These are phyloP conservation scores for Aureobasidium sp. DNA, from an alignment of 2,329 filamentous ascomycete species.

Conservation along the genomic window DNA sequence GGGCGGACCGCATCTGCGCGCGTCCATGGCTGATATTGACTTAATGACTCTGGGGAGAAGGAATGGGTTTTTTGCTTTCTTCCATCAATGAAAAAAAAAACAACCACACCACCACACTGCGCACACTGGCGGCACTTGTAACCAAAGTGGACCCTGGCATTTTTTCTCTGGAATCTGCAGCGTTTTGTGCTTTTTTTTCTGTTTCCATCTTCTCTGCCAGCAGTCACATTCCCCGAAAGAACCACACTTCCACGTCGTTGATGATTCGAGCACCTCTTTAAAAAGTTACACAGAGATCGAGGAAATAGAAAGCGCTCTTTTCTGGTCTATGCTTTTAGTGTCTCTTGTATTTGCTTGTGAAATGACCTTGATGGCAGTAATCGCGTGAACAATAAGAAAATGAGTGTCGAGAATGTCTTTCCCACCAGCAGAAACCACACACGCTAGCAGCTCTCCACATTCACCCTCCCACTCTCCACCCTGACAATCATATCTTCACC, in stretches of 20 bases:
- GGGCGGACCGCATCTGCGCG: slow-evolving; percentile 5
- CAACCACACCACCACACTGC: neutral
- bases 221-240: neutral
- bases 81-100: slow-evolving; percentile 10
- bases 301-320: neutral
- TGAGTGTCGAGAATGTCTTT: no score
- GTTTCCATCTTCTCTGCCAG: neutral
- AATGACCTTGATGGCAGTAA: neutral
- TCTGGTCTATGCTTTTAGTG: neutral
- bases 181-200: slow-evolving; percentile 5
- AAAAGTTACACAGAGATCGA: slow-evolving; percentile 1
- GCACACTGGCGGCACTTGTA: neutral
- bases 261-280: neutral
- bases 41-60: slow-evolving; percentile 5
- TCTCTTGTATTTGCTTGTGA: neutral
- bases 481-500: neutral
- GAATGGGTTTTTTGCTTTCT: slow-evolving; percentile 12
- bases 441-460: neutral
- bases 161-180: slow-evolving; percentile 12
- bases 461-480: neutral
- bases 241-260: neutral
- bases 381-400: neutral
- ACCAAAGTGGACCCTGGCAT: slow-evolving; percentile 11
- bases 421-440: no score
- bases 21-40: slow-evolving; percentile 10